Evolutionary conservation across 306 rosid genomes (phyloP).

Genomic region (Lotus japonicus): DNA sequence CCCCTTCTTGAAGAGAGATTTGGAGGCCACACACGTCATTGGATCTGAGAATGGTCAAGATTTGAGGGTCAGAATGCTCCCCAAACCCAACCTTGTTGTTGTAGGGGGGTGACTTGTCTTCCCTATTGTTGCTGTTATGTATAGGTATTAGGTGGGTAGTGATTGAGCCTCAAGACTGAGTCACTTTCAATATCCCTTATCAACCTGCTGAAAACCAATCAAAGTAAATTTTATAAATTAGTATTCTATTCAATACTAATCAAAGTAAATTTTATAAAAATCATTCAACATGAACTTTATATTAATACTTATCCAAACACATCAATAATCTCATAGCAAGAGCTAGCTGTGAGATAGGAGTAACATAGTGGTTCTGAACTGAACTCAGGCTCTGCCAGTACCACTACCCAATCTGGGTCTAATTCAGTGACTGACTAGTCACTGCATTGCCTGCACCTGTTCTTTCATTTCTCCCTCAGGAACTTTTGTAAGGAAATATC

Average conservation of each 20-base stretch:
- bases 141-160: constrained; percentile 72
- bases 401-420: constrained; percentile 3
- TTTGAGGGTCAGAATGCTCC: constrained; percentile 93
- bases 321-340: not conserved
- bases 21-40: constrained; percentile 81
- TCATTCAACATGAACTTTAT: no score
- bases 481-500: not conserved
- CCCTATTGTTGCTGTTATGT: not conserved
- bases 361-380: not conserved
- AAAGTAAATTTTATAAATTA: no score
- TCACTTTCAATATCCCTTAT: constrained; percentile 56
- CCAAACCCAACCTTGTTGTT: constrained; percentile 50
- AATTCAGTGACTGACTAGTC: not conserved
- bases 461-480: not conserved
- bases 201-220: constrained; percentile 49
- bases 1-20: constrained; percentile 45
- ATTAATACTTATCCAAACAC: no score
- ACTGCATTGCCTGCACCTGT: not conserved
- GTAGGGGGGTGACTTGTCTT: constrained; percentile 24
- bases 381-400: not conserved
- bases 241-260: no score
- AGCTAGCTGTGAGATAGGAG: not conserved
- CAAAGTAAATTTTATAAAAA: no score
- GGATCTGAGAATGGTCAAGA: constrained; percentile 65
- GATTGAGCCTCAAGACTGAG: constrained; percentile 70